Evolutionary conservation across 2,329 filamentous ascomycete species (phyloP), one percentile per base, ranked within the genome.

Genomic region (Sphaerostilbella broomeana): DNA sequence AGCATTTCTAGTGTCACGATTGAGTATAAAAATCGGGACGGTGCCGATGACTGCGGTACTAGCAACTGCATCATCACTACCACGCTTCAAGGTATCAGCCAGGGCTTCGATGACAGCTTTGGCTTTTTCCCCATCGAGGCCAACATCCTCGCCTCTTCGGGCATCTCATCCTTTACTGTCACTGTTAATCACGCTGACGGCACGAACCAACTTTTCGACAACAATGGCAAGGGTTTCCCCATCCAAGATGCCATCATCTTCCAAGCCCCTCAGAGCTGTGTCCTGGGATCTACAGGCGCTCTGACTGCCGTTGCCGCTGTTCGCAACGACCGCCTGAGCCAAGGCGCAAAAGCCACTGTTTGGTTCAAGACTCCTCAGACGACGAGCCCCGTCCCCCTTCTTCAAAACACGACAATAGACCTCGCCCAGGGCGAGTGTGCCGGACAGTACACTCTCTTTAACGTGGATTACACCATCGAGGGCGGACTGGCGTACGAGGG

Each of bases 101-200:
- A 61, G 28, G 77, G 77, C 2, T 75, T 81, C 38, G 77, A 81
- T 51, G 75, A 81, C 43, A 72, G 60, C 7, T 81, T 81, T 52
- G 62, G 64, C 38, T 76, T 75, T 57, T 72, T 65, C 47, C 69
- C 65, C n/a, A 58, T 72, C 25, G 49, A 58, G n/a, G 49, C 54
- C 19, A 59, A 73, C 40, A 70, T 88, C 50, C 56, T 74, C 45
- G 64, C 76, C 48, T 60, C 73, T 42, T 63, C 73, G 41, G 68
- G 82, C 47, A 75, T 86, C 59, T 71, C 81, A 27, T 70, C 80
- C 47, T 75, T 84, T 62, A 67, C 65, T 45, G 54, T 79, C 51
- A 58, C 72, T 2, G 51, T 80, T 37, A 71, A 67, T 40, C 59
- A 65, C 38, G 62, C 59, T 3, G 65, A 68, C 44, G 75, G 73